phyloP scores from a whole-genome alignment of 495 filamentous ascomycete genomes.

The Recurvomyces mirabilis region DNA sequence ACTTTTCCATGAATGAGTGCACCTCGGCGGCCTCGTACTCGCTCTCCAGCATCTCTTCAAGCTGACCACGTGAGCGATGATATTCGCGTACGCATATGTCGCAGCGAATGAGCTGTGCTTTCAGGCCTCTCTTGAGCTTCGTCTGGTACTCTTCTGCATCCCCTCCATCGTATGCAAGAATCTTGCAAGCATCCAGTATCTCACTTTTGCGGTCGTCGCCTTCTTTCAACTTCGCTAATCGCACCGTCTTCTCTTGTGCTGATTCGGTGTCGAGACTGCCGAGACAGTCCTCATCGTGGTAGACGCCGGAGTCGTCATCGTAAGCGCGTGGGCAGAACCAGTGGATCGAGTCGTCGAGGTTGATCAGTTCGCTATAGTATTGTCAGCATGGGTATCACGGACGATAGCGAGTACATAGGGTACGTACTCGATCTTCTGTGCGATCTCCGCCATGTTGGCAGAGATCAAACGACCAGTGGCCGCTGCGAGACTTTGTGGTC shows the following conservation, averaged over 20 bases:
- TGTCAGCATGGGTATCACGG: background rate
- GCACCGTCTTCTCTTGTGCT: conserved; percentile 3
- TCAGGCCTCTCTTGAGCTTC: conserved; percentile 46
- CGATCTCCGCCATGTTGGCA: conserved; percentile 23
- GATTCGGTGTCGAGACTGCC: conserved; percentile 8
- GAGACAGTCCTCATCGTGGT: conserved; percentile 30
- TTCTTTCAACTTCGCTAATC: conserved; percentile 32
- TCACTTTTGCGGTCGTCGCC: conserved; percentile 42
- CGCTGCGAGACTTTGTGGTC: no score
- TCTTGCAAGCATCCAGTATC: conserved; percentile 51
- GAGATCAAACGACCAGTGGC: no score
- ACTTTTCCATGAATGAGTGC: conserved; percentile 39
- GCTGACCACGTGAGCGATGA: conserved; percentile 56
- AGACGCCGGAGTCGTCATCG: conserved; percentile 22
- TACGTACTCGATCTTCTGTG: conserved; percentile 19
- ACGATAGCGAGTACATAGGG: background rate
- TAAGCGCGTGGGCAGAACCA: conserved; percentile 30
- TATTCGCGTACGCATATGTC: conserved; percentile 72
- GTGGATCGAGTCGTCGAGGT: conserved; percentile 26
- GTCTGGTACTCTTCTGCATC: conserved; percentile 47
- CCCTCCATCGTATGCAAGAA: conserved; percentile 55
- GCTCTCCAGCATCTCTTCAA: conserved; percentile 49
- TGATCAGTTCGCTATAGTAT: conserved; percentile 23
- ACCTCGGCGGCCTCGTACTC: conserved; percentile 53
- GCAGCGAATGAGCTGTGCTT: conserved; percentile 52